Percentiles rank a stretch among this genome's conserved stretches.
Evolutionary conservation across 2,329 filamentous ascomycete genomes (phyloP).

Genomic region (Sarocladium brachiariae): DNA sequence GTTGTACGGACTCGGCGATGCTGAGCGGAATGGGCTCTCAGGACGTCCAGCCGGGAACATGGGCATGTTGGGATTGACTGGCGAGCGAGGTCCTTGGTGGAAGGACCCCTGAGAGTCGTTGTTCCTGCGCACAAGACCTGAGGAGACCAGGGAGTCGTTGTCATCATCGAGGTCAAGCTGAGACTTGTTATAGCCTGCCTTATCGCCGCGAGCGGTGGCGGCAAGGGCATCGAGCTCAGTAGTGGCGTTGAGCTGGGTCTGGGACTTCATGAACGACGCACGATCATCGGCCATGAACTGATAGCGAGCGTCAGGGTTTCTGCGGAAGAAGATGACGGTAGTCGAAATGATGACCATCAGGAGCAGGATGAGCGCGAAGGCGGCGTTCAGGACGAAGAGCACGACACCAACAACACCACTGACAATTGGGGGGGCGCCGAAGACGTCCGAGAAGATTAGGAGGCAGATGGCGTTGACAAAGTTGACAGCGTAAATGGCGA

Average conservation of each 20-base stretch:
- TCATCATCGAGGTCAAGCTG: constrained; percentile 34
- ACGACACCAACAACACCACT: constrained; percentile 84
- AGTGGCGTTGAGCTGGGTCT: constrained; percentile 66
- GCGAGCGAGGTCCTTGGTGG: constrained; percentile 29
- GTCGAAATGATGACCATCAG: constrained; percentile 66
- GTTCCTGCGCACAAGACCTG: constrained; percentile 28
- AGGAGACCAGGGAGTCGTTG: constrained; percentile 32
- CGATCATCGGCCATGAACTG: constrained; percentile 96
- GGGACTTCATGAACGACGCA: constrained; percentile 95
- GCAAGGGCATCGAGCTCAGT: constrained; percentile 88
- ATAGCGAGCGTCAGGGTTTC: constrained; percentile 92
- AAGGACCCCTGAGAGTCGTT: constrained; percentile 25
- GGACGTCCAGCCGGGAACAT: constrained; percentile 32
- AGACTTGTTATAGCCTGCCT: constrained; percentile 38
- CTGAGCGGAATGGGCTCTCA: constrained; percentile 28
- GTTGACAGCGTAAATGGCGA: constrained; percentile 82
- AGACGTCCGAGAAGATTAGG: constrained; percentile 80
- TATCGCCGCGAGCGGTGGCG: constrained; percentile 81
- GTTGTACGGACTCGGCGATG: constrained; percentile 29
- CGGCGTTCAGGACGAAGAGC: constrained; percentile 82
- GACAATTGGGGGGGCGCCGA: constrained; percentile 75
- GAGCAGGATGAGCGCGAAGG: constrained; percentile 74
- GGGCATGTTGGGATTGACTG: constrained; percentile 35
- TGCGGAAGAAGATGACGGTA: constrained; percentile 68
- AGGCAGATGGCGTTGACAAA: constrained; percentile 88